Conservation (phyloP, 768 basidiomycete genomes). For the Kwoniella bestiolae region DNA sequence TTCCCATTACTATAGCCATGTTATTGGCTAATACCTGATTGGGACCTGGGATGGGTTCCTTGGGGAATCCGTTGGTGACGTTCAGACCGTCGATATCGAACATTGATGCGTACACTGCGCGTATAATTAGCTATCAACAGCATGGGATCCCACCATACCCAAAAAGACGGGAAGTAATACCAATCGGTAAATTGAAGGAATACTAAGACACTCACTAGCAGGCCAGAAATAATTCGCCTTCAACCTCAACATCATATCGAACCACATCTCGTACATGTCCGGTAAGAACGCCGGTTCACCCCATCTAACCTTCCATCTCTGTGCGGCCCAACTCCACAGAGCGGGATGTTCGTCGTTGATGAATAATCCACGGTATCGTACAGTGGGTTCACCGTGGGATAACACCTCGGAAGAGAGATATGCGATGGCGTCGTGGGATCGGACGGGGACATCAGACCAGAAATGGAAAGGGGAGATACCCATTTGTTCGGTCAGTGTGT, state of each 20-base stretch:
- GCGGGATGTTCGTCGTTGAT: slow-evolving; percentile 78
- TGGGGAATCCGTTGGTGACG: slow-evolving; percentile 60
- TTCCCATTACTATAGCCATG: slow-evolving; percentile 74
- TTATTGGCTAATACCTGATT: slow-evolving; percentile 69
- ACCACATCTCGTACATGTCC: slow-evolving; percentile 59
- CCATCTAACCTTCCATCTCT: slow-evolving; percentile 69
- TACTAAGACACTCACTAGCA: too few relatives aligned
- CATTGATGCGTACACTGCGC: slow-evolving; percentile 42
- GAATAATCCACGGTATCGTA: slow-evolving; percentile 73
- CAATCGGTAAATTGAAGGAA: slow-evolving; percentile 31
- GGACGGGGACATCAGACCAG: slow-evolving; percentile 79
- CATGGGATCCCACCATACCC: slow-evolving; percentile 22
- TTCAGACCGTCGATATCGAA: slow-evolving; percentile 37
- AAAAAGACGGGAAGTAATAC: slow-evolving; percentile 5
- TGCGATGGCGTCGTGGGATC: slow-evolving; percentile 61
- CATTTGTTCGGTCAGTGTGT: slow-evolving; percentile 73
- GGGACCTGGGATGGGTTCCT: slow-evolving; percentile 64
- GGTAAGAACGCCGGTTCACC: slow-evolving; percentile 65
- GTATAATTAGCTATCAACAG: slow-evolving; percentile 28
- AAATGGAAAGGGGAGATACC: slow-evolving; percentile 63
- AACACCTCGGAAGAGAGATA: slow-evolving; percentile 58
- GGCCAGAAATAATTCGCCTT: slow-evolving; percentile 77
- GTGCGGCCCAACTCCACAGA: slow-evolving; percentile 71
- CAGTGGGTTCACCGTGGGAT: slow-evolving; percentile 67
- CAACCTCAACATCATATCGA: slow-evolving; percentile 69